Base-by-base conservation (phyloP, 2,329 filamentous ascomycete species). In the Diaporthe australafricana region DNA sequence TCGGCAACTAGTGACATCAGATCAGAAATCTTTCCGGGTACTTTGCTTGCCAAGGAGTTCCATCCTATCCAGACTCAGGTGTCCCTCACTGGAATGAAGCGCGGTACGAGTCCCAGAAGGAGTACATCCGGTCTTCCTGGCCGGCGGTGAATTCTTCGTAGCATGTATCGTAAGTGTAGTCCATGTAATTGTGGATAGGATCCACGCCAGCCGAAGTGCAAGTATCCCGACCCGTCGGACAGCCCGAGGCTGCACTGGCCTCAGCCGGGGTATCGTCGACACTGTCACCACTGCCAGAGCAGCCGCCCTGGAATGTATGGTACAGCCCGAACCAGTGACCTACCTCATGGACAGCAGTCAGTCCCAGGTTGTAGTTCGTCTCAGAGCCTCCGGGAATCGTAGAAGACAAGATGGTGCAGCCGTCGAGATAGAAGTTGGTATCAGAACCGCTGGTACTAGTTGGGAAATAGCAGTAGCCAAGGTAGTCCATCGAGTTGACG, bases 391-490 rank as follows among this genome's bases (percentile, higher is more conserved):
- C 80, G n/a, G 80, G 79, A n/a, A 80, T 75, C 30, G 77, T 77
- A 47, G 53, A 65, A n/a, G 74, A 76, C 30, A 78, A 71, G 48
- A 81, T 75, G 56, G 76, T 76, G 77, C 79, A 81, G 42, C 78
- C 77, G 69, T 81, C 80, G 53, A 72, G 73, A 75, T 75, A 75
- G 72, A 76, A 78, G 47, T 72, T 67, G 45, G 12, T 42, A 48
- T 75, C 75, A 38, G 81, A 80, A 52, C 81, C 80, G 17, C 75
- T 40, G 20, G 76, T 73, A 57, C 78, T 81, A 40, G 79, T 80
- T 27, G 85, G 85, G 80, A 84, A 85, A 80, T 84, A 85, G 80
- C 83, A 86, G 79, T 85, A 84, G 16, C 85, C 84, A 11, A 86
- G 79, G 57, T 82, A 77, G 65, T 77, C 79, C 55, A 85, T 77